A percentile compares a stretch with the other conserved stretches of the same genome.
Conservation (phyloP, 1,284 basidiomycete genomes). For the Pholiota adiposa region DNA sequence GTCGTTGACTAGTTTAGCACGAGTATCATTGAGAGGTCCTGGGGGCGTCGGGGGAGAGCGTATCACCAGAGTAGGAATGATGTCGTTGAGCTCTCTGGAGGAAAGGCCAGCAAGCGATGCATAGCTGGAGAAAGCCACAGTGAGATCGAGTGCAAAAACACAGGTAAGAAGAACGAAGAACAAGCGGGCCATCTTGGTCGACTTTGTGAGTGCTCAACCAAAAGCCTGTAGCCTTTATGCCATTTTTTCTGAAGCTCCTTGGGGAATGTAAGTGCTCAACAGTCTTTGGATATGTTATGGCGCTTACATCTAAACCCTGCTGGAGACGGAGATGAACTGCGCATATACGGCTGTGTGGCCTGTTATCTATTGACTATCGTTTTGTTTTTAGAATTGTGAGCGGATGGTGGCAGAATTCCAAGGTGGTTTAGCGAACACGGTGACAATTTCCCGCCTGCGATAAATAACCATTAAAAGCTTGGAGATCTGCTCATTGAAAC, state of each 20-base stretch:
- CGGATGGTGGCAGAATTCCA: not conserved
- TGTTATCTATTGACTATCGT: no score
- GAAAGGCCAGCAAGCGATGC: conserved; percentile 21
- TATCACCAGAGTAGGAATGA: conserved; percentile 17
- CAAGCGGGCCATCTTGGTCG: not conserved
- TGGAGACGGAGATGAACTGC: not conserved
- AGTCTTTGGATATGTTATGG: not conserved
- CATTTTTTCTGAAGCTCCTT: not conserved
- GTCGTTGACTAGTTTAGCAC: conserved; percentile 25
- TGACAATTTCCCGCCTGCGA: not conserved
- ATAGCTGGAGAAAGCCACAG: conserved; percentile 17
- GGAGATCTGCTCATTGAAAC: not conserved
- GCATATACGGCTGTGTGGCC: no score
- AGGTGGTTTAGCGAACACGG: not conserved
- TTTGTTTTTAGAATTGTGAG: no score
- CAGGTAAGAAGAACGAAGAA: not conserved
- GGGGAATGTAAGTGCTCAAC: not conserved
- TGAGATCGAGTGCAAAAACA: not conserved
- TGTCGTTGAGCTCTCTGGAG: conserved; percentile 10
- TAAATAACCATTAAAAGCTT: not conserved
- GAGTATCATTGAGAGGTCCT: conserved; percentile 18
- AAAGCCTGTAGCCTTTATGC: not conserved
- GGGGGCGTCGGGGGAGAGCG: conserved; percentile 15
- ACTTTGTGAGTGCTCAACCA: not conserved
- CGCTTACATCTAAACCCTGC: not conserved